A percentile compares a stretch with the other conserved stretches of the same genome.
These are phyloP conservation scores for Hordeum pubiflorum DNA, from an alignment of 202 grass and related monocot species.

Conservation along the genomic window DNA sequence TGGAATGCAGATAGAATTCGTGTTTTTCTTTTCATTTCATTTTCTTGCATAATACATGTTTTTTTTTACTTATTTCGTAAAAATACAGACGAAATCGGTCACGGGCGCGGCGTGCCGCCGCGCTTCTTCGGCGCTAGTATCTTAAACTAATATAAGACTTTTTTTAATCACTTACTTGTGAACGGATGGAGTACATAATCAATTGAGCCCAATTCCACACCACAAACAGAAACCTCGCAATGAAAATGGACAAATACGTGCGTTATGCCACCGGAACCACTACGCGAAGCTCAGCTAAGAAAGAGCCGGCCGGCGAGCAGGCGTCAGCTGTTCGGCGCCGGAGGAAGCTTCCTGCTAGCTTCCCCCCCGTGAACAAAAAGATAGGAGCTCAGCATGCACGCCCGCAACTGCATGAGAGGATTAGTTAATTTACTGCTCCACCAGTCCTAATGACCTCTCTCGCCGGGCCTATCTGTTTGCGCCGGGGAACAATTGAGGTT, in stretches of 20 bases:
- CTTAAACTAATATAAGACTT: too few species aligned
- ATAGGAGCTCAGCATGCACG: neutral
- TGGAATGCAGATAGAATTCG: too few species aligned
- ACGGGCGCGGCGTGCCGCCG: too few species aligned
- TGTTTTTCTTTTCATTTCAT: too few species aligned
- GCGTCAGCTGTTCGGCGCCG: neutral
- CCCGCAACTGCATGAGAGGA: neutral
- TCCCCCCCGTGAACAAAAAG: slow-evolving; percentile 11
- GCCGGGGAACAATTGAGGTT: neutral
- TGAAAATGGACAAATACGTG: neutral
- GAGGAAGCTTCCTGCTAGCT: slow-evolving; percentile 33
- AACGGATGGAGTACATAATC: too few species aligned
- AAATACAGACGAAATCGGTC: too few species aligned
- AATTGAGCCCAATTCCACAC: too few species aligned
- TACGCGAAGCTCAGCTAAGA: neutral
- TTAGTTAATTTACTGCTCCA: neutral
- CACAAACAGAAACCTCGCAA: neutral
- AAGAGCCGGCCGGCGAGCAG: neutral
- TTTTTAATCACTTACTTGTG: too few species aligned
- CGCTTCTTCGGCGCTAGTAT: too few species aligned
- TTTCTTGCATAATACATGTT: too few species aligned
- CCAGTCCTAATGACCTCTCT: too few species aligned
- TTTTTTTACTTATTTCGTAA: too few species aligned
- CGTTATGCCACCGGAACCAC: slow-evolving; percentile 25
- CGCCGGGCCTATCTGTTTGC: neutral